Evolutionary conservation across 2,329 filamentous ascomycete species (phyloP).

Genomic region (Lecanicillium sp.): DNA sequence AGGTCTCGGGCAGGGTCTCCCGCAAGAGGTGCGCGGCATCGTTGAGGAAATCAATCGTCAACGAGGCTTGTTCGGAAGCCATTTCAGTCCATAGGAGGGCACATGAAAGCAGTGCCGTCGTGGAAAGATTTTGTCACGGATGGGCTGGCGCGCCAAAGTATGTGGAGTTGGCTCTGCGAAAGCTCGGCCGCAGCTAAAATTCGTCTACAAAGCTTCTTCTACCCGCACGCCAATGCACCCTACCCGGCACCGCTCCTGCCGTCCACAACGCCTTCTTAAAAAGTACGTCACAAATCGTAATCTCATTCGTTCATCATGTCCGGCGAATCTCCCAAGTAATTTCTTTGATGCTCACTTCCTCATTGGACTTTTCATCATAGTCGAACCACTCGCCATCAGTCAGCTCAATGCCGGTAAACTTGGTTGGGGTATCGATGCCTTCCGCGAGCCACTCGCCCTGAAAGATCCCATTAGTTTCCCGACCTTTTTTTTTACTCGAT

Average conservation of each 20-base stretch:
- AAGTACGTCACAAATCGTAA: too few species aligned
- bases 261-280: neutral
- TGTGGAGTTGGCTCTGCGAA: neutral
- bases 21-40: slow-evolving; percentile 53
- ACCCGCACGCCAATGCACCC: neutral
- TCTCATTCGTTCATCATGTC: too few species aligned
- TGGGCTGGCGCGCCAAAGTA: neutral
- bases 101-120: neutral
- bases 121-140: neutral
- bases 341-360: slow-evolving; percentile 89
- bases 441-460: slow-evolving; percentile 87
- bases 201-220: neutral
- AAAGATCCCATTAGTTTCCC: slow-evolving; percentile 6
- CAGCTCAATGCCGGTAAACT: slow-evolving; percentile 76
- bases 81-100: slow-evolving; percentile 5
- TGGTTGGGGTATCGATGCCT: slow-evolving; percentile 70
- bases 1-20: slow-evolving; percentile 44
- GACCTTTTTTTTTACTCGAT: too few species aligned
- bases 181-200: neutral
- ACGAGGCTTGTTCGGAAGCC: slow-evolving; percentile 13
- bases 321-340: slow-evolving; percentile 79
- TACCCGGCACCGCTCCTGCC: neutral
- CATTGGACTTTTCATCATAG: slow-evolving; percentile 87
- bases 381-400: slow-evolving; percentile 94
- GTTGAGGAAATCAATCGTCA: slow-evolving; percentile 39